These are phyloP conservation scores for Fraxinus anomala DNA, from an alignment of 257 asterid genomes.

Conservation along the genomic window DNA sequence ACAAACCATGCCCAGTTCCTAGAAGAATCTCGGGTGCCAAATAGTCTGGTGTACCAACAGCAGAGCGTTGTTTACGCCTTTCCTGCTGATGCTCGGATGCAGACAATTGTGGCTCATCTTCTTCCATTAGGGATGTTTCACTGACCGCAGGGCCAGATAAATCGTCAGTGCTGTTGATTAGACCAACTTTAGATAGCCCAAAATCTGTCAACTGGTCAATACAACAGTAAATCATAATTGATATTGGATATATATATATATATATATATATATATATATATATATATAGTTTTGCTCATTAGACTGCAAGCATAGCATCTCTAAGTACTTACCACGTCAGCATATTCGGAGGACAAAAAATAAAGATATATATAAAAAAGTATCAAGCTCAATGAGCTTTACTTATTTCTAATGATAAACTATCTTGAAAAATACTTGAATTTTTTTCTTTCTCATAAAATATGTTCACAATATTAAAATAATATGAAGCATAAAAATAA, in stretches of 20 bases:
- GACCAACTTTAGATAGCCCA: slow-evolving; percentile 99
- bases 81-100: slow-evolving; percentile 72
- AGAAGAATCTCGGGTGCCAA: slow-evolving; percentile 99
- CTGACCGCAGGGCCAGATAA: slow-evolving; percentile 95
- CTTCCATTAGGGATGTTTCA: slow-evolving; percentile 90
- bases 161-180: slow-evolving; percentile 95
- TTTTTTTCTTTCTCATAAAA: slow-evolving; percentile 12
- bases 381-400: slow-evolving; percentile 21
- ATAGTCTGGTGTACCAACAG: slow-evolving; percentile 99
- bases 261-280: no score
- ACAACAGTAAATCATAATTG: no score
- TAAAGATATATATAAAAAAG: slow-evolving; percentile 13
- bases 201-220: slow-evolving; percentile 84
- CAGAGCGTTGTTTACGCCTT: slow-evolving; percentile 91
- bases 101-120: slow-evolving; percentile 79
- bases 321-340: slow-evolving; percentile 9
- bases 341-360: slow-evolving; percentile 11
- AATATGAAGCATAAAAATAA: slow-evolving; percentile 12
- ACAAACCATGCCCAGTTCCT: slow-evolving; percentile 99
- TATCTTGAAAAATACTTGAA: not conserved
- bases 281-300: slow-evolving; percentile 23
- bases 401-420: slow-evolving; percentile 15
- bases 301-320: slow-evolving; percentile 23
- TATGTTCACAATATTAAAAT: slow-evolving; percentile 20
- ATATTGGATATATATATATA: no score